Evolutionary conservation across 2,329 filamentous ascomycete genomes (phyloP).

Genomic region (Pseudohalonectria lignicola): DNA sequence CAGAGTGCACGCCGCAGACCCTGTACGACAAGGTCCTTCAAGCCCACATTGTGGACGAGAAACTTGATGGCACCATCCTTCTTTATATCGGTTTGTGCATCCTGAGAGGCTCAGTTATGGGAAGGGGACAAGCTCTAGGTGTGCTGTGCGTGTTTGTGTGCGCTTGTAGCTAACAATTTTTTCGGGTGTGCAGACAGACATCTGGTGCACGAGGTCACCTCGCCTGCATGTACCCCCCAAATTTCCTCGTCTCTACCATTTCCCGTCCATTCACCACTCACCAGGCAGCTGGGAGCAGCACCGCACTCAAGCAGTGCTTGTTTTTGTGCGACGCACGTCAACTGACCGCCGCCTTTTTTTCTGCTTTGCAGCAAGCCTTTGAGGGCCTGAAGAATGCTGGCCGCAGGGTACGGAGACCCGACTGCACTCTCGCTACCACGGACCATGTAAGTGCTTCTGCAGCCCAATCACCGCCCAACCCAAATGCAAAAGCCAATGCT

Average conservation of each 20-base stretch:
- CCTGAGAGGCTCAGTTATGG: background rate
- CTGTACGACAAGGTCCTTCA: conserved; percentile 97
- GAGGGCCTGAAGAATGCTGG: conserved; percentile 87
- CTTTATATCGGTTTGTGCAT: conserved; percentile 73
- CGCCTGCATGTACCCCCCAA: conserved; percentile 53
- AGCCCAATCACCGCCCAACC: no score
- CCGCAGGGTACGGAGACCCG: conserved; percentile 79
- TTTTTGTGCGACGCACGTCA: background rate
- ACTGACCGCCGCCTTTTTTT: conserved; percentile 10
- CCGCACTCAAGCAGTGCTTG: no score
- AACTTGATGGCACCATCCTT: conserved; percentile 83
- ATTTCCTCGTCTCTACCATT: background rate
- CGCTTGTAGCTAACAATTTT: background rate
- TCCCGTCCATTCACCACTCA: background rate
- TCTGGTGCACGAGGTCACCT: conserved; percentile 96
- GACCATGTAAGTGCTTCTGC: conserved; percentile 88
- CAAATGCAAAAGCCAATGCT: no score
- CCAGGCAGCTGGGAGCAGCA: background rate
- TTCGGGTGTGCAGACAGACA: conserved; percentile 58
- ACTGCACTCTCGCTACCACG: conserved; percentile 92
- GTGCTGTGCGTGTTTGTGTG: no score
- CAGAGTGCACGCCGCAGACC: conserved; percentile 63
- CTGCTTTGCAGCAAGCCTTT: conserved; percentile 70
- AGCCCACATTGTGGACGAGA: conserved; percentile 90
- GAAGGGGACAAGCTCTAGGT: background rate